Base-by-base conservation (phyloP, 768 basidiomycete genomes). In the Clitopilus passeckerianus region DNA sequence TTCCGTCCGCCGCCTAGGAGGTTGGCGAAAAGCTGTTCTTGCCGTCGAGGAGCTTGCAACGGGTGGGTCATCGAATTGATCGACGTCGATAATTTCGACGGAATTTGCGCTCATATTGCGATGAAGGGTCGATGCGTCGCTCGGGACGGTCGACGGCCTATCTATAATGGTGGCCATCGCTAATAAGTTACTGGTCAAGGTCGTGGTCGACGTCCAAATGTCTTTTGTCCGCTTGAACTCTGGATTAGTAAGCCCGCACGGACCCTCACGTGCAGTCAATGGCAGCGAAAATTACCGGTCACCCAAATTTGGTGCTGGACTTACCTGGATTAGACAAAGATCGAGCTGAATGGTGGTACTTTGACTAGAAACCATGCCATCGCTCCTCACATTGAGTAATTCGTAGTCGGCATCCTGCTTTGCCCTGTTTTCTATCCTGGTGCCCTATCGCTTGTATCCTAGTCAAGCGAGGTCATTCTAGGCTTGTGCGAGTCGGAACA, bases 71-170 rank as follows among this genome's bases (percentile, higher is more conserved):
- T 72, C 72, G 56, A 72, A 60, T 23, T 64, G 63, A 66, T 80
- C 78, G 58, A 79, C 78, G 67, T 80, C 78, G 65, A 79, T 79
- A 58, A 80, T 68, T 65, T 80, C 79, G 24, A 74, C 65, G 18
- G 69, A 59, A n/a, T 67, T 67, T 33, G 66, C 43, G 58, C 68
- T 68, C 16, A 65, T 57, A 41, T 61, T 61, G 43, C 43, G 63
- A 5, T 63, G 68, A 18, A 59, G 30, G 50, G 64, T 35, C 34
- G 56, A 53, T 46, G 67, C 66, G 41, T 69, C 64, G 37, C 60
- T 66, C 41, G 71, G 59, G 16, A 65, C 61, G 6, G 72, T 68
- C 44, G 68, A 46, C 15, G 70, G 69, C 20, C 66, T 65, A 46
- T 74, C 69, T 20, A 72, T 58, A 44, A 70, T 59, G 53, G 74